Base-by-base conservation (phyloP, 768 basidiomycete genomes). In the Tremella yokohamensis region DNA sequence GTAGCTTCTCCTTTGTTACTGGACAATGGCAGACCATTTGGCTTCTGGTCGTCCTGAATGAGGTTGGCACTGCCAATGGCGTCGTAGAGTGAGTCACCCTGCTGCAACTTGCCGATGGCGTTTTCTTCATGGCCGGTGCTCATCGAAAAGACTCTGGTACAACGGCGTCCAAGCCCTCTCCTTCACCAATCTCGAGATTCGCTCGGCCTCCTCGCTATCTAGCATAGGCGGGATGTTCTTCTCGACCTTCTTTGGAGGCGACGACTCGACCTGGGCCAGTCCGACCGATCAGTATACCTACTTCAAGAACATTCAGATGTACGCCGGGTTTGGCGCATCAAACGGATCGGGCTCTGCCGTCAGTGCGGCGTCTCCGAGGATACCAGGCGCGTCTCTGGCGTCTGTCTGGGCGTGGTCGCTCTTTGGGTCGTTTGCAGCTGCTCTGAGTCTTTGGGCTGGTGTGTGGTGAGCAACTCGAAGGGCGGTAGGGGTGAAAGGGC, bases 161-260 rank as follows among this genome's bases (percentile, higher is more conserved):
- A 88, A 91, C 68, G 84, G 87, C 66, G 79, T 83, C 2, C 80
- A 81, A 47, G 87, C 82, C 2, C 70, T 88, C 13, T 77, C 81
- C 44, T 84, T 87, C 70, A 70, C 79, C 24, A 80, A 84, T 63
- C 78, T 91, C 19, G 84, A 85, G 66, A 81, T 89, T 56, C 84
- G 90, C 22, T 80, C 80, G 20, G 79, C 76, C 26, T 73, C 81
- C 19, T 75, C 76, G 22, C 77, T 91, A 22, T 71, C 77, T 8
- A 62, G 62, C 18, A 81, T 83, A 8, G 85, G 84, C 34, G 89
- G 90, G 8, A 74, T 90, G 49, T 90, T 83, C 77, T 87, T 91
- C 76, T 90, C 89, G 84, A 89, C 87, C 19, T 90, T 90, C 79
- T 90, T 89, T 69, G 89, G 88, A 76, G 89, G 87, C 79, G 62